A percentile compares a stretch with the other conserved stretches of the same genome.
Evolutionary conservation across 257 asterid species (phyloP).

Genomic region (Solanum etuberosum): DNA sequence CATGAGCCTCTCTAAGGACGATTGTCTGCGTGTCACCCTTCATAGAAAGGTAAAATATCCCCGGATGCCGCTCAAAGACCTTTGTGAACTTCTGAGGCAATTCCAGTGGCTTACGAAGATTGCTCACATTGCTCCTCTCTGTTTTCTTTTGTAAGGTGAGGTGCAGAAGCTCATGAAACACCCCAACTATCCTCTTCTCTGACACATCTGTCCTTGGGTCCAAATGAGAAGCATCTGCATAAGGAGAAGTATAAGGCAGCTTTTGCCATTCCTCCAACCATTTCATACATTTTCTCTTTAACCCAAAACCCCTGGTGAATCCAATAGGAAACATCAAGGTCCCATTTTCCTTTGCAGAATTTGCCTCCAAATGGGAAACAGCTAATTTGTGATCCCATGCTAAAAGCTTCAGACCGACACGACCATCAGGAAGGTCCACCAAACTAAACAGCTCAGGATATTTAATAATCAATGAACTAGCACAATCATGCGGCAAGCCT

Average conservation of each 20-base stretch:
- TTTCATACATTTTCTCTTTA: constrained; percentile 74
- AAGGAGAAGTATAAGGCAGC: constrained; percentile 80
- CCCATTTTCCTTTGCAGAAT: constrained; percentile 9
- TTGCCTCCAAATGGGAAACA: constrained; percentile 50
- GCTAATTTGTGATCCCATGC: constrained; percentile 55
- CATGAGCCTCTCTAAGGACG: constrained; percentile 81
- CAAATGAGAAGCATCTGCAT: constrained; percentile 47
- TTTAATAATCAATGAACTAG: constrained; percentile 18
- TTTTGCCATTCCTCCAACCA: constrained; percentile 94
- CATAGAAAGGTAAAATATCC: constrained; percentile 70
- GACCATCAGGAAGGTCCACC: constrained; percentile 56
- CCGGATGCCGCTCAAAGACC: constrained; percentile 83
- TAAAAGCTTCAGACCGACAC: constrained; percentile 50
- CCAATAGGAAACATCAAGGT: constrained; percentile 57
- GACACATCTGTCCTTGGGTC: constrained; percentile 84
- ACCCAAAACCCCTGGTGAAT: constrained; percentile 80
- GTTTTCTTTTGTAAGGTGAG: constrained; percentile 49
- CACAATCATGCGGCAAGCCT: constrained; percentile 63
- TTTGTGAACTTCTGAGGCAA: constrained; percentile 88
- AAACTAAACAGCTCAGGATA: constrained; percentile 43
- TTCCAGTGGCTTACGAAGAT: constrained; percentile 57
- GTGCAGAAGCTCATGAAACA: constrained; percentile 84
- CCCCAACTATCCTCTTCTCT: constrained; percentile 83
- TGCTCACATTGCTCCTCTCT: constrained; percentile 71
- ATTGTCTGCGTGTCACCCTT: constrained; percentile 70